A percentile compares a stretch with the other conserved stretches of the same genome.
These are phyloP conservation scores for Claviceps pazoutovae DNA, from an alignment of 2,329 filamentous ascomycete species.

Conservation along the genomic window DNA sequence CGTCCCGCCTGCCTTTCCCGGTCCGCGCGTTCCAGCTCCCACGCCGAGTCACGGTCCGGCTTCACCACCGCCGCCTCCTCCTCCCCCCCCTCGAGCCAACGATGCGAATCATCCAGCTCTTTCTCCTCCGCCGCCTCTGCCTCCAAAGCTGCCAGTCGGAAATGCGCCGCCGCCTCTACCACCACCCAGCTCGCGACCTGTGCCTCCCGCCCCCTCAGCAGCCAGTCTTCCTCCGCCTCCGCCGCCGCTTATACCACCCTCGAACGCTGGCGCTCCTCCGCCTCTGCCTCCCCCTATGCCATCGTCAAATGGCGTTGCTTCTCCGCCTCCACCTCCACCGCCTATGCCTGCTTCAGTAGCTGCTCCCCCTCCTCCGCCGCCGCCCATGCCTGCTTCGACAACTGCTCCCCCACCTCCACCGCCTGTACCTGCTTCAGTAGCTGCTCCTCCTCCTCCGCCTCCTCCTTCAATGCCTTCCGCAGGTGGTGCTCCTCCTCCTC, in stretches of 20 bases:
- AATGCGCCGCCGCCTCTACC: slow-evolving; percentile 35
- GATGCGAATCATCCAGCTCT: slow-evolving; percentile 16
- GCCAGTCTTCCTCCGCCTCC: slow-evolving; percentile 24
- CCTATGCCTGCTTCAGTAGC: slow-evolving; percentile 24
- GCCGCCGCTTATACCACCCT: slow-evolving; percentile 17
- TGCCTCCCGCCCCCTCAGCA: slow-evolving; percentile 36
- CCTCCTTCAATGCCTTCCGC: slow-evolving; percentile 20
- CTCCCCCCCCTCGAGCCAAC: slow-evolving; percentile 36
- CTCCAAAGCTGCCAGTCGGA: slow-evolving; percentile 32
- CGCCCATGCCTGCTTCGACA: slow-evolving; percentile 14
- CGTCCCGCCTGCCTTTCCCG: slow-evolving; percentile 68
- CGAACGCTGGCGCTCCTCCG: slow-evolving; percentile 11
- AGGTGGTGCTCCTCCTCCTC: slow-evolving; percentile 21
- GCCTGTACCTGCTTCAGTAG: slow-evolving; percentile 20
- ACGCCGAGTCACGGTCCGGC: slow-evolving; percentile 57
- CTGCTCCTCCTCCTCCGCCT: slow-evolving; percentile 20
- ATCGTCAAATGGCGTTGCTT: background rate
- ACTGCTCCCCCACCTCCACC: slow-evolving; percentile 26
- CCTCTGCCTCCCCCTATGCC: slow-evolving; percentile 10
- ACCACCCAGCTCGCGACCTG: slow-evolving; percentile 36
- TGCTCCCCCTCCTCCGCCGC: slow-evolving; percentile 11
- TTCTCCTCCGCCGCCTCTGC: slow-evolving; percentile 30
- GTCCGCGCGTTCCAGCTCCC: slow-evolving; percentile 58
- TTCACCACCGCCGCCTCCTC: slow-evolving; percentile 42
- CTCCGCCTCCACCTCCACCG: slow-evolving; percentile 28